phyloP scores from a whole-genome alignment of 2,329 filamentous ascomycete species.

The Verticillium dahliae region DNA sequence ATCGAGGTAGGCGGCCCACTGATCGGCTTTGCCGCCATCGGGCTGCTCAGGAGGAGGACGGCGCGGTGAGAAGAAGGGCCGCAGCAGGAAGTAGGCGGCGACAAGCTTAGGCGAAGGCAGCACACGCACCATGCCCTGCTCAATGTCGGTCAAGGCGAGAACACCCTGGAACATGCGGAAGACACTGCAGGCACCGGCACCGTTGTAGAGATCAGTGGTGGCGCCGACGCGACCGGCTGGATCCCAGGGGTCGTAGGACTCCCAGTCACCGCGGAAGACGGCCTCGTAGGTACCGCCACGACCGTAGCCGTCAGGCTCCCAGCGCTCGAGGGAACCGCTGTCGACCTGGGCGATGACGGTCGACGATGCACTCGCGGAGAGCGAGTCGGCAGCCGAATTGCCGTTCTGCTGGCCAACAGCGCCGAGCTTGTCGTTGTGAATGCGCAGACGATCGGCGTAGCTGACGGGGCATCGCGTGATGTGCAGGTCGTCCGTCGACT shows the following conservation, averaged over 20 bases:
- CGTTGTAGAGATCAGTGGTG: constrained; percentile 64
- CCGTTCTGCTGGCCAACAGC: constrained; percentile 5
- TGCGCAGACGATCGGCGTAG: constrained; percentile 56
- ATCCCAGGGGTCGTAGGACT: constrained; percentile 71
- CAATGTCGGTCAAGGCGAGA: constrained; percentile 58
- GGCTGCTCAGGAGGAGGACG: constrained; percentile 10
- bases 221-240: constrained; percentile 56
- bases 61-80: constrained; percentile 39
- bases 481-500: constrained; percentile 40
- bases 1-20: constrained; percentile 45
- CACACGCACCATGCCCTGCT: constrained; percentile 33
- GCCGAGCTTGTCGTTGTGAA: constrained; percentile 27
- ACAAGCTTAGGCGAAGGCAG: constrained; percentile 41
- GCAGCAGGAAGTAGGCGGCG: constrained; percentile 39
- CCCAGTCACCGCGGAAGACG: constrained; percentile 65
- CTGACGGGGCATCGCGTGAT: constrained; percentile 39
- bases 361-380: constrained; percentile 29
- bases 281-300: constrained; percentile 54
- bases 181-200: constrained; percentile 65
- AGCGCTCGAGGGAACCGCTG: constrained; percentile 60
- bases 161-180: constrained; percentile 77
- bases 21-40: constrained; percentile 12
- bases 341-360: constrained; percentile 55
- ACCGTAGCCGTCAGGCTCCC: constrained; percentile 58
- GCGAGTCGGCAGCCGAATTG: constrained; percentile 39